Conservation (phyloP, 2,329 filamentous ascomycete species). For the Monilinia aucupariae region DNA sequence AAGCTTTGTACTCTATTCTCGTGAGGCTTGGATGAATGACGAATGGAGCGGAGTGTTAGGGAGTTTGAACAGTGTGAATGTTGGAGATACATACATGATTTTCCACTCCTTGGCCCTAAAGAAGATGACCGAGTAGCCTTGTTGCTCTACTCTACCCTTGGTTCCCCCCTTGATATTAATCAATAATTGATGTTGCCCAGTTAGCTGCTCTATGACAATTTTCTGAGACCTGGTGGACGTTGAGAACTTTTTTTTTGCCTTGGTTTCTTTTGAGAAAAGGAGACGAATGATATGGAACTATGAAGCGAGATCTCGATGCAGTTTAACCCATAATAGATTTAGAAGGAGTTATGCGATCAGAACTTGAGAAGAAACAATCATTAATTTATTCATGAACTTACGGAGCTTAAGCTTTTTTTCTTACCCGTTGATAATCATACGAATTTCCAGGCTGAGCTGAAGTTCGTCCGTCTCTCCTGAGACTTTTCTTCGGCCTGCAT, state of each 20-base stretch:
- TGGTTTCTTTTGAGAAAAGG: neutral
- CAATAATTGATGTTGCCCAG: neutral
- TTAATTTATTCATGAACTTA: neutral
- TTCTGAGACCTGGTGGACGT: too few species aligned
- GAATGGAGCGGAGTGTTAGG: neutral
- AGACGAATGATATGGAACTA: neutral
- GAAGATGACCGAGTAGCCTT: constrained; percentile 11
- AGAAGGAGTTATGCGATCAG: neutral
- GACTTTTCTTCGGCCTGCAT: constrained; percentile 2
- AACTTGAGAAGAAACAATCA: neutral
- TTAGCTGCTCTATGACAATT: neutral
- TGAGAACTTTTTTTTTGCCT: neutral
- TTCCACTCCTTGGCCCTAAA: neutral
- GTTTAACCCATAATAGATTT: neutral
- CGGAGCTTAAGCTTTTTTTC: too few species aligned
- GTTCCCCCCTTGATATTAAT: neutral
- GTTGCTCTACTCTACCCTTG: neutral
- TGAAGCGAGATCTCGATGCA: constrained; percentile 1
- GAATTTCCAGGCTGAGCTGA: constrained; percentile 13
- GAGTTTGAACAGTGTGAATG: neutral
- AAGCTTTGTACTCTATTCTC: neutral
- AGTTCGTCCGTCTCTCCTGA: constrained; percentile 5
- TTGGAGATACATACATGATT: neutral
- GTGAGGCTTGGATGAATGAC: neutral
- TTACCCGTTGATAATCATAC: neutral